Evolutionary conservation across 495 filamentous ascomycete species (phyloP), one percentile per base, ranked within the genome.

Genomic region (Aspergillus baeticus): DNA sequence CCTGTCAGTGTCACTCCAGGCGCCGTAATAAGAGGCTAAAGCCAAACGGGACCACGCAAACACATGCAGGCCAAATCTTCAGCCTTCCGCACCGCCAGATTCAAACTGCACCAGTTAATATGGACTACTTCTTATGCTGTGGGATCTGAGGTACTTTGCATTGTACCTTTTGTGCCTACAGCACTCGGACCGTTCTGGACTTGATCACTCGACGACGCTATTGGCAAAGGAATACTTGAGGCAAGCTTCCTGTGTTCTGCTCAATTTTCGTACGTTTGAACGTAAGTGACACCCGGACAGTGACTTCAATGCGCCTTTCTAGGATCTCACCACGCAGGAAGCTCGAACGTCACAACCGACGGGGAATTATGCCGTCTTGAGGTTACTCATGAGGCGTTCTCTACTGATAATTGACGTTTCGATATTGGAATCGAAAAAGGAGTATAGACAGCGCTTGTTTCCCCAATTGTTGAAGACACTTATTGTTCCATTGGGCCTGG

Each of bases 221-320:
- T 18, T 26, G 18, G 21, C 17, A 15, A 37, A 14, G 13, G 33
- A 49, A 46, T 21, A 46, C 39, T 31, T 15, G 51, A 46, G 38
- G 52, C 51, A 46, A 55, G 58, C 51, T 36, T 26, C 20, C 29
- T 46, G 39, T 17, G 41, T 43, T 23, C 33, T 3, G 26, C 26
- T 8, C 26, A 29, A 29, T 4, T 29, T 13, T 33, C 22, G 11
- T 33, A 36, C 23, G 39, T 29, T 15, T 42, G 37, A 44, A 50
- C 33, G 11, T 23, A 44, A 34, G 58, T 53, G 39, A 56, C 53
- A 60, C 42, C 46, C 48, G 43, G 35, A 36, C 37, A 34, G 45
- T 10, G 35, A 29, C 29, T 14, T 10, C 18, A 41, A 43, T 44
- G 35, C 17, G 34, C 15, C 6, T 14, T 52, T 54, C 43, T 48